These are phyloP conservation scores for Pythium chondricola DNA, from an alignment of 352 stramenopile species.

Conservation along the genomic window DNA sequence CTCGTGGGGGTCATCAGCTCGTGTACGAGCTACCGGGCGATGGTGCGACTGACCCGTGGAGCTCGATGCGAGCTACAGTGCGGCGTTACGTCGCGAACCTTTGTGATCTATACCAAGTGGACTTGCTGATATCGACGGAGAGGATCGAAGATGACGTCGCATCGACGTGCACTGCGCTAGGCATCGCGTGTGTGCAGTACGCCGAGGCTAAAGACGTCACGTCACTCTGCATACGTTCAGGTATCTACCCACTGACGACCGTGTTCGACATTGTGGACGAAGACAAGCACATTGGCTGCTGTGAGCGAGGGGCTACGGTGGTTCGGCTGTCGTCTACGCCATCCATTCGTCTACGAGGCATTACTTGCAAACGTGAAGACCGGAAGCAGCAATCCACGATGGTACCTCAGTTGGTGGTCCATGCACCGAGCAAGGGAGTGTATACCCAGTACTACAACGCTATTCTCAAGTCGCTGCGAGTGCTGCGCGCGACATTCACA, in stretches of 20 bases:
- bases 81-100: slow-evolving; percentile 11
- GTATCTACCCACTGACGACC: slow-evolving; percentile 37
- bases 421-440: slow-evolving; percentile 45
- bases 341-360: slow-evolving; percentile 30
- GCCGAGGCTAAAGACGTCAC: slow-evolving; percentile 45
- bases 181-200: slow-evolving; percentile 57
- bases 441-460: slow-evolving; percentile 64
- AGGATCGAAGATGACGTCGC: slow-evolving; percentile 36
- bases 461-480: slow-evolving; percentile 48
- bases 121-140: slow-evolving; percentile 44
- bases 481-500: slow-evolving; percentile 32
- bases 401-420: slow-evolving; percentile 52
- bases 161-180: slow-evolving; percentile 30
- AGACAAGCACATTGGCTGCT: slow-evolving; percentile 30
- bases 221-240: slow-evolving; percentile 28
- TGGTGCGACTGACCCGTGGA: neutral
- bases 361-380: neutral
- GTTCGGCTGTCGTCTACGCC: slow-evolving; percentile 36
- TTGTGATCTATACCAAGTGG: slow-evolving; percentile 15
- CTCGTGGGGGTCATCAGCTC: slow-evolving; percentile 31
- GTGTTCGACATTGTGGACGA: slow-evolving; percentile 40
- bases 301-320: slow-evolving; percentile 17
- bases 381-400: neutral
- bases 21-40: neutral
- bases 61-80: slow-evolving; percentile 3